Evolutionary conservation across 768 basidiomycete species (phyloP).

Genomic region (Asterophora lycoperdoides): DNA sequence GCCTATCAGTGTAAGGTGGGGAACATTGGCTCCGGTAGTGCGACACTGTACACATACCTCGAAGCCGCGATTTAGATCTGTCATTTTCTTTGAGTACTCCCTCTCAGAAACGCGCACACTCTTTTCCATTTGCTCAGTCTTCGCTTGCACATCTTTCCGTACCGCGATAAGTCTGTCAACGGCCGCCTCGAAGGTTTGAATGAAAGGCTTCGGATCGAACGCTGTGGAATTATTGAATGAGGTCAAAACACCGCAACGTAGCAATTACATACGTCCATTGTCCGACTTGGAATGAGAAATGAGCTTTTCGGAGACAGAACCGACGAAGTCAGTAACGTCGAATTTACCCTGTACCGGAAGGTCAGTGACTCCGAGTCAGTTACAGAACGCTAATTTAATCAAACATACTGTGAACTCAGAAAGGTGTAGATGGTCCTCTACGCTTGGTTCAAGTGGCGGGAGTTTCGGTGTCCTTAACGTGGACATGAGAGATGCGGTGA

Average conservation of each 20-base stretch:
- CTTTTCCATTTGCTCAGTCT: conserved; percentile 91
- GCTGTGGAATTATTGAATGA: conserved; percentile 41
- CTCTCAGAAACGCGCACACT: conserved; percentile 83
- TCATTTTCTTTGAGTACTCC: conserved; percentile 92
- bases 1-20: conserved; percentile 43
- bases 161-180: conserved; percentile 85
- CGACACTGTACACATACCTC: conserved; percentile 57
- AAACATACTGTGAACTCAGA: conserved; percentile 49
- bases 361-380: neutral
- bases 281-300: conserved; percentile 81
- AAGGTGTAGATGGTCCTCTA: conserved; percentile 50
- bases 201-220: conserved; percentile 93
- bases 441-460: conserved; percentile 42
- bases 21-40: conserved; percentile 1
- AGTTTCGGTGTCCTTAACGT: conserved; percentile 13
- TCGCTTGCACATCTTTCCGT: conserved; percentile 84
- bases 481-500: neutral
- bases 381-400: neutral
- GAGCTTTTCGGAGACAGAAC: conserved; percentile 79
- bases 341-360: conserved; percentile 68
- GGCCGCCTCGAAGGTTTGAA: conserved; percentile 85
- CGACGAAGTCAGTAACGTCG: conserved; percentile 87
- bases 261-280: conserved; percentile 59
- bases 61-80: conserved; percentile 89
- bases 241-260: neutral